A percentile compares a stretch with the other conserved stretches of the same genome.
Evolutionary conservation across 2,329 filamentous ascomycete genomes (phyloP).

Genomic region (Aureobasidium subglaciale): DNA sequence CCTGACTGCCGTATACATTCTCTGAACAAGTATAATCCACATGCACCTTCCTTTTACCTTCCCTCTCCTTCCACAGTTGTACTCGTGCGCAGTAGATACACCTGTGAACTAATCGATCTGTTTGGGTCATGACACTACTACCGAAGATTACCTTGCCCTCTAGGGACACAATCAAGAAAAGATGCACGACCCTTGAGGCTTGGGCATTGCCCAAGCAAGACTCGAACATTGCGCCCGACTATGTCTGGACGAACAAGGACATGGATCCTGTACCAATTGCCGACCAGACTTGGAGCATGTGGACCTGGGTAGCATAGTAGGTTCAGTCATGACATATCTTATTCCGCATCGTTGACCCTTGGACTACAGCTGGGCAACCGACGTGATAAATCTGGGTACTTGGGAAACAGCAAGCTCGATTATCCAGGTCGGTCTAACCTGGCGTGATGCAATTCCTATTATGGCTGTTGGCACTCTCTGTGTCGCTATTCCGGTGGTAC

Average conservation of each 20-base stretch:
- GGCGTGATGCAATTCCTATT: conserved; percentile 48
- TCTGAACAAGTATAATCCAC: too few relatives aligned
- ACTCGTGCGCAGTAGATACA: too few relatives aligned
- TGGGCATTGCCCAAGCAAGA: conserved; percentile 46
- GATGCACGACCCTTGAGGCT: conserved; percentile 35
- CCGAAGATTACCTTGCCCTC: conserved; percentile 25
- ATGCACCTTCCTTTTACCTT: too few relatives aligned
- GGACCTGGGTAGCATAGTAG: conserved; percentile 35
- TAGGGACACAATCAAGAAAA: conserved; percentile 31
- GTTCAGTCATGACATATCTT: not conserved
- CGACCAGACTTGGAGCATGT: conserved; percentile 28
- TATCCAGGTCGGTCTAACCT: conserved; percentile 46
- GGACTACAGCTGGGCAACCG: conserved; percentile 29
- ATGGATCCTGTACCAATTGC: conserved; percentile 29
- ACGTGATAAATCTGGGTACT: conserved; percentile 32
- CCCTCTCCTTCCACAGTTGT: too few relatives aligned
- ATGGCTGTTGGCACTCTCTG: conserved; percentile 44
- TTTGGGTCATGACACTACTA: not conserved
- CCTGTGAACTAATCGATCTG: too few relatives aligned
- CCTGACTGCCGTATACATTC: too few relatives aligned
- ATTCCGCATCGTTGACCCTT: not conserved
- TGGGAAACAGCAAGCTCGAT: conserved; percentile 38
- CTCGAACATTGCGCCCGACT: conserved; percentile 39
- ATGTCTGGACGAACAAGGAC: conserved; percentile 35
- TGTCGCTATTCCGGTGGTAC: conserved; percentile 51